These are phyloP conservation scores for Beta corolliflora DNA, from an alignment of 179 eudicot species.

Conservation along the genomic window DNA sequence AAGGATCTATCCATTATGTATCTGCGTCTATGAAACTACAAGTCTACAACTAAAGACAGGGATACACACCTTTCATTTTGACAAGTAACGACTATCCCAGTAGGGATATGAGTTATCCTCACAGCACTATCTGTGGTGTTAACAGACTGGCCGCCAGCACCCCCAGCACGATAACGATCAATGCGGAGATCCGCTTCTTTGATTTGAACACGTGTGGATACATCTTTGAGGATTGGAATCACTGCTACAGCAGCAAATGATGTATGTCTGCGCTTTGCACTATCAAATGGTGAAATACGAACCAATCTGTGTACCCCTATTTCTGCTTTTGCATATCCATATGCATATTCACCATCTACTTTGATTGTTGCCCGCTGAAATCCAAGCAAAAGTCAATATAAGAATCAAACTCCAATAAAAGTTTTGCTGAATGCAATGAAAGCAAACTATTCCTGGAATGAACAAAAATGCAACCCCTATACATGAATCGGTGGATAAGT, in stretches of 20 bases:
- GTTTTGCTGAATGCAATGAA: background rate
- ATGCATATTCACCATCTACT: constrained; percentile 90
- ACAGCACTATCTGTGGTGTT: constrained; percentile 97
- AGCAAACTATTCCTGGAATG: background rate
- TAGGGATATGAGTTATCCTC: constrained; percentile 89
- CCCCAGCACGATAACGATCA: constrained; percentile 85
- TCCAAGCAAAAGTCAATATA: constrained; percentile 2
- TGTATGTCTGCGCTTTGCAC: constrained; percentile 86
- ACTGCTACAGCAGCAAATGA: constrained; percentile 98
- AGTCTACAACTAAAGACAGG: background rate
- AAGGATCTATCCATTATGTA: background rate
- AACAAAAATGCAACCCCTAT: background rate
- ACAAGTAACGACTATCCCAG: constrained; percentile 78
- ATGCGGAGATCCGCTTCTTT: constrained; percentile 94
- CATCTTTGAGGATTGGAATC: constrained; percentile 83
- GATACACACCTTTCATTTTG: constrained; percentile 80
- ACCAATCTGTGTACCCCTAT: constrained; percentile 93
- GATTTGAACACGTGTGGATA: constrained; percentile 69
- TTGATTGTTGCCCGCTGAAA: constrained; percentile 85
- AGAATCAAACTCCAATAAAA: constrained; percentile 1
- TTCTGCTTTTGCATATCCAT: constrained; percentile 97
- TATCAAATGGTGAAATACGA: constrained; percentile 92
- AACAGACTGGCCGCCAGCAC: constrained; percentile 90
- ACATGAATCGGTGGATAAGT: background rate
- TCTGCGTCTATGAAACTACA: background rate